Base-by-base conservation (phyloP, 2,329 filamentous ascomycete genomes). In the Colletotrichum tropicale region DNA sequence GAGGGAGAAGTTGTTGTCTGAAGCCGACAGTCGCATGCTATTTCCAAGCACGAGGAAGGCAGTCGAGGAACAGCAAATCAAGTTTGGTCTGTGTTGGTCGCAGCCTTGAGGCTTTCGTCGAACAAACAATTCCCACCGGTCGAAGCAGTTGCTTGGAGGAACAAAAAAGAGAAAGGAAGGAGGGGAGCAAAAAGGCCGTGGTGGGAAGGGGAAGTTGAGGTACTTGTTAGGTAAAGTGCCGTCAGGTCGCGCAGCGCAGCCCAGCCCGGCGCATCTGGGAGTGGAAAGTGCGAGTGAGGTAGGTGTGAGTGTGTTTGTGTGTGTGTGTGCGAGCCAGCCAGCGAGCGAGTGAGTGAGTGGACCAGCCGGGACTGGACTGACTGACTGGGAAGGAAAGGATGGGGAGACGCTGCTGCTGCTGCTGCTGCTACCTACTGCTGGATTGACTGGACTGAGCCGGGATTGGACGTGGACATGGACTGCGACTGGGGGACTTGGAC, bases 61-160 rank as follows among this genome's bases (percentile, higher is more conserved):
- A 52, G 38, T 62, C 70, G 38, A 72, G 26, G 18, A 38, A 66
- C 34, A 71, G 24, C 43, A 65, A 34, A 75, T 24, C 55, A 66
- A 52, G 36, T 61, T 30, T 26, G 58, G 30, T 30, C 24, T 52
- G 43, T 21, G 24, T 58, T 66, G 68, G 61, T 62, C 58, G 32
- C 36, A 56, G 56, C 58, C 71, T 70, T 55, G 68, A 62, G 60
- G 55, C 34, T 26, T 70, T 75, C 30, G 71, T 71, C 66, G 61
- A 76, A 76, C 74, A 75, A 76, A 66, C 60, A 70, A 76, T 75
- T 76, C 66, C 74, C 71, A 58, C 74, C 71, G 56, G 74, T 75
- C 71, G 74, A 76, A 76, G 71, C 71, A 67, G 66, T 75, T 71
- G 66, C 74, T 76, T 76, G 74, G 43, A 64, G 74, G 64, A 43